Evolutionary conservation across 2,329 filamentous ascomycete genomes (phyloP).

Genomic region (Huntiella decipiens): DNA sequence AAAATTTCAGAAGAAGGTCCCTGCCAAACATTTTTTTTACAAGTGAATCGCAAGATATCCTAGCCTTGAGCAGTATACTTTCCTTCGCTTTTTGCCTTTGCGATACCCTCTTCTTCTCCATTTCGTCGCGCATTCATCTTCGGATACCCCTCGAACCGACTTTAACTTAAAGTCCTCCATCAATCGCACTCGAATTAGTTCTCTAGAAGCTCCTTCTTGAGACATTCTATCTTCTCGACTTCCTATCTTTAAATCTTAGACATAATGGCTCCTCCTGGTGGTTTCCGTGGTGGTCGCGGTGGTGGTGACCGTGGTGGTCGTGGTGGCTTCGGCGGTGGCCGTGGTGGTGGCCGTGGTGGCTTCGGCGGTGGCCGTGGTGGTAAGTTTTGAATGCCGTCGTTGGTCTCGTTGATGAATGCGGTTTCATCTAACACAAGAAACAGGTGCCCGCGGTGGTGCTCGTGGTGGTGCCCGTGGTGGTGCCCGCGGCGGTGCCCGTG

Average conservation of each 20-base stretch:
- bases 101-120: conserved; percentile 2
- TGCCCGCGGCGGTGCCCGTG: conserved; percentile 20
- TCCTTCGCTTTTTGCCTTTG: conserved; percentile 6
- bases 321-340: conserved; percentile 9
- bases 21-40: conserved; percentile 11
- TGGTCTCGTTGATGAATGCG: background rate
- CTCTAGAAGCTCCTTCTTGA: conserved; percentile 8
- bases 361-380: conserved; percentile 8
- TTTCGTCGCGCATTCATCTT: conserved; percentile 4
- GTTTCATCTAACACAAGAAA: conserved; percentile 1
- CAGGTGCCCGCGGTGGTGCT: conserved; percentile 13
- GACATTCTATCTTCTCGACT: conserved; percentile 13
- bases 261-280: conserved; percentile 15
- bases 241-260: conserved; percentile 15
- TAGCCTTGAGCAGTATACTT: conserved; percentile 9
- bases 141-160: background rate
- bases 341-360: conserved; percentile 11
- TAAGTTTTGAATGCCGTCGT: conserved; percentile 2
- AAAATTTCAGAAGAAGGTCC: conserved; percentile 13
- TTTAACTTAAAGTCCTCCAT: conserved; percentile 1
- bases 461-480: conserved; percentile 14
- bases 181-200: conserved; percentile 2
- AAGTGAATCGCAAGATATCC: conserved; percentile 11
- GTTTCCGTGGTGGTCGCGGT: conserved; percentile 18
- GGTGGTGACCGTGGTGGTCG: conserved; percentile 12